Conservation (phyloP, 2,329 filamentous ascomycete genomes). For the Pseudodiploospora longispora region DNA sequence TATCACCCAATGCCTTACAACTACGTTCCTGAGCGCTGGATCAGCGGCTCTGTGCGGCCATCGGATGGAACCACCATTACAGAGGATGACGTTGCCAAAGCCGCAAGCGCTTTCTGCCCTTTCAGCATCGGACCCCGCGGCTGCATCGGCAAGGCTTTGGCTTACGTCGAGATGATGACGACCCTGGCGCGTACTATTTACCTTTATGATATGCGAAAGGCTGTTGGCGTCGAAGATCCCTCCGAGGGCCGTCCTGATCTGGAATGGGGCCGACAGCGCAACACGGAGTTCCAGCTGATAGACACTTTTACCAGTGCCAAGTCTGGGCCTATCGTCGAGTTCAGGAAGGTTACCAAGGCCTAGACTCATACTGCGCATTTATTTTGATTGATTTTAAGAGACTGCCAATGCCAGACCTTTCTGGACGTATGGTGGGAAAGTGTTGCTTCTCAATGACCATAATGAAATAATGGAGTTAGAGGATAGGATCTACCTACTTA, state of each 20-base stretch:
- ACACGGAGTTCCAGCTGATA: constrained; percentile 57
- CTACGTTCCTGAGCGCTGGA: constrained; percentile 59
- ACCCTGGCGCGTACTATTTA: constrained; percentile 54
- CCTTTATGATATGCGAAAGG: constrained; percentile 50
- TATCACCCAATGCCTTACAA: constrained; percentile 54
- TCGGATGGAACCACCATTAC: constrained; percentile 30
- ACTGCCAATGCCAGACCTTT: too few species aligned
- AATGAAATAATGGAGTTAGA: too few species aligned
- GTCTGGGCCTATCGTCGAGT: constrained; percentile 62
- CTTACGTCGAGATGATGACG: constrained; percentile 58
- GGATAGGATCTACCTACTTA: too few species aligned
- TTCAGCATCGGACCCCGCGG: constrained; percentile 63
- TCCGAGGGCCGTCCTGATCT: constrained; percentile 41
- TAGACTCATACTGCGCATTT: not conserved
- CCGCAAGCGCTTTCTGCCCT: constrained; percentile 65
- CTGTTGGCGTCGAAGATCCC: constrained; percentile 39
- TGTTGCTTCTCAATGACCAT: too few species aligned
- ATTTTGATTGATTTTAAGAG: too few species aligned
- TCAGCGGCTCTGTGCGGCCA: constrained; percentile 37
- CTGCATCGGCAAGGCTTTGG: constrained; percentile 64
- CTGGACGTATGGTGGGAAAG: too few species aligned
- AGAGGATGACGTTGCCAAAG: constrained; percentile 43
- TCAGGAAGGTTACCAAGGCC: constrained; percentile 27
- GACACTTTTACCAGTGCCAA: constrained; percentile 70
- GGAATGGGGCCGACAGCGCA: constrained; percentile 47